Evolutionary conservation across 257 asterid species (phyloP).

Genomic region (Euphrasia confusa): DNA sequence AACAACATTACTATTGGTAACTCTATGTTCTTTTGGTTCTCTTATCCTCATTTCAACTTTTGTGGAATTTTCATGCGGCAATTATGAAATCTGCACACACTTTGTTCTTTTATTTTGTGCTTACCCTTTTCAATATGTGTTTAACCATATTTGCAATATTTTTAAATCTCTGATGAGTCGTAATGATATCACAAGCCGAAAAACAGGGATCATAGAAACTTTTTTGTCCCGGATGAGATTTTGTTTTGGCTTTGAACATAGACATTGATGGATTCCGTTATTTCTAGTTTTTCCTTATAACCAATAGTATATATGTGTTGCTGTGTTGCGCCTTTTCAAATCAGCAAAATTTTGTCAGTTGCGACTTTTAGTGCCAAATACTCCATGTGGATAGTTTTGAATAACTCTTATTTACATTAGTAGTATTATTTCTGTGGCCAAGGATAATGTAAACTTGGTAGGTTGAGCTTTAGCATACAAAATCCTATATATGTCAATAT

Average conservation of each 20-base stretch:
- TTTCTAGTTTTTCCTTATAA: too few relatives aligned
- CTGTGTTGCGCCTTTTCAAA: too few relatives aligned
- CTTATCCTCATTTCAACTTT: neutral
- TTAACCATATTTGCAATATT: neutral
- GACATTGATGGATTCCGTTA: too few relatives aligned
- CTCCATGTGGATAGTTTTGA: neutral
- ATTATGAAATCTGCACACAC: neutral
- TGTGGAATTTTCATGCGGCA: too few relatives aligned
- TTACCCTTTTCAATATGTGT: neutral
- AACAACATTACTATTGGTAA: neutral
- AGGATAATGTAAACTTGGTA: neutral
- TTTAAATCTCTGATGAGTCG: too few relatives aligned
- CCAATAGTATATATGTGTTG: neutral
- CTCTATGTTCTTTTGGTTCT: neutral
- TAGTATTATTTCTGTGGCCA: neutral
- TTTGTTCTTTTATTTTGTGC: slow-evolving; percentile 8
- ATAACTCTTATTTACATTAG: neutral
- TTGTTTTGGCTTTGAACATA: too few relatives aligned
- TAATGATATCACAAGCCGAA: too few relatives aligned
- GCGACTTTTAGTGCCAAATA: neutral
- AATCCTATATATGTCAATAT: neutral
- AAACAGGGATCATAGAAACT: too few relatives aligned
- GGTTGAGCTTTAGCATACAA: neutral
- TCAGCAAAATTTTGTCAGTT: neutral
- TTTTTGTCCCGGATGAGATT: too few relatives aligned